Base-by-base conservation (phyloP, 805 yeast genomes). In the Hyphopichia homilentoma region DNA sequence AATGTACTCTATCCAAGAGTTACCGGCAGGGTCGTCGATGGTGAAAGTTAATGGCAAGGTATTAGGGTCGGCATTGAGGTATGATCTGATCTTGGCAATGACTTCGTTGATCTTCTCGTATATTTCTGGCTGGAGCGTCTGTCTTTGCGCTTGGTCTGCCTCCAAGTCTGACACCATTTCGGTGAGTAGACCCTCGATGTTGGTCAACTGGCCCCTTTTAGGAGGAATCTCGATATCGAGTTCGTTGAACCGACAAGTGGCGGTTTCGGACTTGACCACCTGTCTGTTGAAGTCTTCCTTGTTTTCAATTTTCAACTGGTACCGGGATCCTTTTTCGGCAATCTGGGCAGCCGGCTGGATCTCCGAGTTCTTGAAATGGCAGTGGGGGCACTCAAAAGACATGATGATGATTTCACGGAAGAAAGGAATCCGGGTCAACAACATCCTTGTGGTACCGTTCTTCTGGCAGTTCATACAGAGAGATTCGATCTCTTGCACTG, bases 311-410 rank as follows among this genome's bases (percentile, higher is more conserved):
- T 79, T 78, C 40, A 89, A 63, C 17, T 73, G 65, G 57, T 84
- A 85, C 48, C 78, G 75, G 15, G 82, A 60, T 21, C 98, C 99
- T 60, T 84, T 85, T 47, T 83, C 90, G 48, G 90, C 95, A 41
- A 93, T 87, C 35, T 77, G 77, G 4, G 93, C 80, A 5, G 98
- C 99, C n/a, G 97, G 84, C 67, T 93, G 98, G 45, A 93, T 76
- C 62, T 93, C 98, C 24, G 86, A 77, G 69, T 87, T 90, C 55
- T 81, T 84, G 54, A 86, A 78, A 1, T 86, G 85, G 68, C 99
- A 93, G 59, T 89, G 97, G 17, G 93, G 90, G 61, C 99, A 93
- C 45, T 81, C 85, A 59, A 93, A 93, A 2, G 97, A 88, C 95
- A 93, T 90, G 36, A 93, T 57, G 32, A 93, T 84, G 32, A 93